Base-by-base conservation (phyloP, 2,329 filamentous ascomycete species). In the Phialemoniopsis sp. region DNA sequence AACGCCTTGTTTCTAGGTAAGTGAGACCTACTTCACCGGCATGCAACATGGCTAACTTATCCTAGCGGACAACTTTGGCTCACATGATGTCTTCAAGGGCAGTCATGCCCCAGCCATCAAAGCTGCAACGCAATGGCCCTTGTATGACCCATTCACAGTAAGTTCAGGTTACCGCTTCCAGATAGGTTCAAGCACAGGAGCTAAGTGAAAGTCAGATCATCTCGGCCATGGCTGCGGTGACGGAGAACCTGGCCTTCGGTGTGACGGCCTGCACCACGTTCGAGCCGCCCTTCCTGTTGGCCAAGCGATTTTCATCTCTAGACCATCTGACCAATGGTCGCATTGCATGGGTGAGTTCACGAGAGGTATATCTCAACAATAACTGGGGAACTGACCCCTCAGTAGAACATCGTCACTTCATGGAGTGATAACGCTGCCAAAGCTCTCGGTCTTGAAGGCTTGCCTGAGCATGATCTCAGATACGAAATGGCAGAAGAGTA, bases 1-100 rank as follows among this genome's bases (percentile, higher is more conserved):
- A 78, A 83, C 39, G 78, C 76, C 10, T 79, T 84, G 28, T 84
- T 84, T 56, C n/a, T n/a, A n/a, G n/a, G n/a, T n/a, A n/a, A n/a
- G n/a, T n/a, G n/a, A n/a, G n/a, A n/a, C n/a, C n/a, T n/a, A n/a
- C n/a, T n/a, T n/a, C n/a, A n/a, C n/a, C n/a, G n/a, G n/a, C n/a
- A n/a, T n/a, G n/a, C n/a, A n/a, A n/a, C n/a, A n/a, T n/a, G n/a
- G n/a, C n/a, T n/a, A n/a, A n/a, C 32, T 44, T 13, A 41, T 44
- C 21, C 14, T 44, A n/a, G 42, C 41, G 4, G 41, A 43, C 29
- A 40, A 31, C 8, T 40, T 31, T 31, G 41, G 41, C 15, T 31
- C 32, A 14, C 29, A 40, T 21, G 34, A 43, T 15, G 29, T 32
- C n/a, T 43, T 40, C 32, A n/a, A 41, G 29, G 35, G 39, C 29